phyloP scores from a whole-genome alignment of 371 early-diverging fungal species.

The Umbelopsis sp. region DNA sequence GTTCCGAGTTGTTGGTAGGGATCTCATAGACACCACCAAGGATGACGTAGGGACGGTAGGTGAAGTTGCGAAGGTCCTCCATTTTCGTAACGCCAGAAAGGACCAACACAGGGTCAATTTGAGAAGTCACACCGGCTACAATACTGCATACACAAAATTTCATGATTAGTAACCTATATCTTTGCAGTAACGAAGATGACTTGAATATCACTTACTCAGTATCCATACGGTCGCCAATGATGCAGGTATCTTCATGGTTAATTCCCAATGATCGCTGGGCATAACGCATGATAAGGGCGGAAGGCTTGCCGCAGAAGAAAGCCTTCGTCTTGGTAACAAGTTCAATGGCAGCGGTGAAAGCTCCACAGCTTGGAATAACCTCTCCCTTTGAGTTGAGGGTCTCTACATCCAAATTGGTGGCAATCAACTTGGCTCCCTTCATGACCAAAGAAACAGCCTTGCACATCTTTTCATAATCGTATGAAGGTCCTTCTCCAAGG shows the following conservation, averaged over 20 bases:
- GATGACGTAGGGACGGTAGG: conserved; percentile 65
- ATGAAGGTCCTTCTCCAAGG: conserved; percentile 62
- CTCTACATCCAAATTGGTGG: conserved; percentile 71
- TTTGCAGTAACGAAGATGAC: not conserved
- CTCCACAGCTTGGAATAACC: conserved; percentile 65
- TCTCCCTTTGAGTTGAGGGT: conserved; percentile 60
- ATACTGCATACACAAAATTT: conserved; percentile 27
- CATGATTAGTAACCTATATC: not conserved
- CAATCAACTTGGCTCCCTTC: conserved; percentile 63
- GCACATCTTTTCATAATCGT: conserved; percentile 66
- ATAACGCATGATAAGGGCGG: conserved; percentile 68
- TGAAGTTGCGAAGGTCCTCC: conserved; percentile 52
- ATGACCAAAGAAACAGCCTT: conserved; percentile 66
- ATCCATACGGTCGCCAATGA: conserved; percentile 76
- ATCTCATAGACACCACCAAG: conserved; percentile 67
- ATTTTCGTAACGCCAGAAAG: conserved; percentile 64
- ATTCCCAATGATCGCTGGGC: conserved; percentile 64
- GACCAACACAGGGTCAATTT: conserved; percentile 70
- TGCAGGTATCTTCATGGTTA: conserved; percentile 63
- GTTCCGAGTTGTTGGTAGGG: conserved; percentile 22
- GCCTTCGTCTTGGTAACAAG: conserved; percentile 69
- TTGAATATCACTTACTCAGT: conserved; percentile 49
- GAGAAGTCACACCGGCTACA: conserved; percentile 58
- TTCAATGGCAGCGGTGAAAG: conserved; percentile 65
- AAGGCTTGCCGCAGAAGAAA: conserved; percentile 71